Evolutionary conservation across 2,329 filamentous ascomycete genomes (phyloP), one percentile per base, ranked within the genome.

Genomic region (Exserohilum rostratum): DNA sequence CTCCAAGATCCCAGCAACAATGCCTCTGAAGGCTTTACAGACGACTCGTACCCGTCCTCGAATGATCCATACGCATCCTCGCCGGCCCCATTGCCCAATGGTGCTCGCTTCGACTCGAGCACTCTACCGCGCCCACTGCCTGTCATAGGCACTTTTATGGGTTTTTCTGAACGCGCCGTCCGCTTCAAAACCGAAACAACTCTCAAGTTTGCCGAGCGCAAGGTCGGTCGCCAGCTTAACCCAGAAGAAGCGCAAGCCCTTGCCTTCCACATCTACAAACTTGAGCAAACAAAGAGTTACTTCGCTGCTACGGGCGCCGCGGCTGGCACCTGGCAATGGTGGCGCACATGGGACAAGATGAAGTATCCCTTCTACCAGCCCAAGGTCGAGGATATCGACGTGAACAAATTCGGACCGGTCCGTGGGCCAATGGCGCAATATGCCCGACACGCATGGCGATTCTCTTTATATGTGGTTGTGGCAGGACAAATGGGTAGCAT

Each of bases 321-420:
- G 1, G 50, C 66, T 0, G 78, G 72, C 1, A 56, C 55, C 1
- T 71, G 65, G n/a, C 60, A 72, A 44, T 74, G 69, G 53, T 77
- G 73, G 31, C 64, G 64, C 2, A 76, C 73, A 1, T 64, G 65
- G 48, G 59, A 55, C n/a, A 68, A 58, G 15, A 74, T 71, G 54
- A 67, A 72, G 10, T 80, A 79, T 46, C 79, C 79, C 3, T 73
- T 78, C 33, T 79, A 70, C 40, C 70, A 72, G 42, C 78, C 78
- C 0, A 74, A 74, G 43, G 55, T 68, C 0, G 70, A 73, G 54
- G 63, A 64, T 11, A 76, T 78, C 49, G 71, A 76, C 30, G 72
- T 71, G 4, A 75, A 80, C 30, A 72, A 70, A 25, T 76, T 76
- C 39, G 65, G 74, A 2, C 67, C 63, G 50, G 60, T 59, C 53